phyloP scores from a whole-genome alignment of 2,329 filamentous ascomycete species.

The Penicillium aurantiogriseum region DNA sequence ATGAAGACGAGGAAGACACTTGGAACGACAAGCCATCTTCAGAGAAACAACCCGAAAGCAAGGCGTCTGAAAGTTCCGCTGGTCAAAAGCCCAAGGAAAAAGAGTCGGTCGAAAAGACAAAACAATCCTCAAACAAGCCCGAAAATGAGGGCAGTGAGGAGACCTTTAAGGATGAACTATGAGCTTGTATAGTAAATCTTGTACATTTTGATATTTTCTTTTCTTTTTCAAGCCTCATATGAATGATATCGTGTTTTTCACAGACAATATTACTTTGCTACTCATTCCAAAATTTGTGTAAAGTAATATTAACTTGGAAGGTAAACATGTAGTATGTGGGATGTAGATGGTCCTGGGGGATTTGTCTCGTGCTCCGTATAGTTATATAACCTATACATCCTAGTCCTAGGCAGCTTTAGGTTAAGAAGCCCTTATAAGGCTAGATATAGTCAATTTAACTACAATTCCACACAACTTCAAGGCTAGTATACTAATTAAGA shows the following conservation, averaged over 20 bases:
- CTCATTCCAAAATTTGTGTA: neutral
- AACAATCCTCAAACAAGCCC: constrained; percentile 7
- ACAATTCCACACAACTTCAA: neutral
- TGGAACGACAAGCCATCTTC: constrained; percentile 20
- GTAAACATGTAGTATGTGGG: no score
- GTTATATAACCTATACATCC: neutral
- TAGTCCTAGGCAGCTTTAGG: neutral
- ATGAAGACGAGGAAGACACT: constrained; percentile 54
- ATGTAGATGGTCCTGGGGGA: no score
- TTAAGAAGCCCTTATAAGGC: no score
- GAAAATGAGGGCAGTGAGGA: constrained; percentile 38
- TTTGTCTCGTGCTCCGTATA: neutral
- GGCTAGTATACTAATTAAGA: neutral
- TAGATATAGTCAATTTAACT: neutral
- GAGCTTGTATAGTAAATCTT: constrained; percentile 17
- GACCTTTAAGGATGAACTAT: constrained; percentile 42
- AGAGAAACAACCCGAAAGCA: constrained; percentile 9
- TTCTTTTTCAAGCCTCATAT: neutral
- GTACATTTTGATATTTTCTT: constrained; percentile 4
- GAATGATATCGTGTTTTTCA: neutral
- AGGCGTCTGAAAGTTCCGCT: constrained; percentile 20
- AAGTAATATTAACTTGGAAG: no score
- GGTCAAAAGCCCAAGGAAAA: constrained; percentile 24
- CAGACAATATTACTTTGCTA: neutral
- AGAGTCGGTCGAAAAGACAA: constrained; percentile 5